These are phyloP conservation scores for Hemerocallis citrina DNA, from an alignment of 106 monocot species.

Conservation along the genomic window DNA sequence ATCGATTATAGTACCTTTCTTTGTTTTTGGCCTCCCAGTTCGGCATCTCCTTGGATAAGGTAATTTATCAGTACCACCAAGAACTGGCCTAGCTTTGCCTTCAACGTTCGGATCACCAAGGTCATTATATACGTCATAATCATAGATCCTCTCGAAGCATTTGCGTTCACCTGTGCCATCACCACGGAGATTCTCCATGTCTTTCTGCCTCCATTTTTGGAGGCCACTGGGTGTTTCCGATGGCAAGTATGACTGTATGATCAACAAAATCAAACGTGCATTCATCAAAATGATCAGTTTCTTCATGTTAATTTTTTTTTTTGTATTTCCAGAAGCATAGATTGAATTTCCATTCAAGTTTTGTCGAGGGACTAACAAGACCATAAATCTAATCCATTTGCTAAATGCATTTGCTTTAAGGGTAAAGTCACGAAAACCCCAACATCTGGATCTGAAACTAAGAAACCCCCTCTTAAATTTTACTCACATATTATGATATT, in stretches of 20 bases:
- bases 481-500: no score
- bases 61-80: constrained; percentile 36
- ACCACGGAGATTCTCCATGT: constrained; percentile 37
- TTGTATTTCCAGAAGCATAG: no score
- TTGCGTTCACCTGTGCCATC: constrained; percentile 48
- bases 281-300: no score
- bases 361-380: no score
- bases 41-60: constrained; percentile 70
- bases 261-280: no score
- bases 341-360: no score
- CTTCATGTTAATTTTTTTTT: no score
- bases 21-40: constrained; percentile 34
- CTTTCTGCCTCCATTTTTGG: constrained; percentile 17
- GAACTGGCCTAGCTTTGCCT: constrained; percentile 27
- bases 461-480: no score
- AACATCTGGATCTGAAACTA: no score
- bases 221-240: constrained; percentile 45
- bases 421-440: no score
- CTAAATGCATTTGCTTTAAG: no score
- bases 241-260: constrained; percentile 63
- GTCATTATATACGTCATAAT: constrained; percentile 74
- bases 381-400: no score
- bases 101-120: constrained; percentile 45
- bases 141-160: constrained; percentile 49
- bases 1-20: constrained; percentile 30